These are phyloP conservation scores for Escovopsis sp. DNA, from an alignment of 2,329 filamentous ascomycete genomes.

Conservation along the genomic window DNA sequence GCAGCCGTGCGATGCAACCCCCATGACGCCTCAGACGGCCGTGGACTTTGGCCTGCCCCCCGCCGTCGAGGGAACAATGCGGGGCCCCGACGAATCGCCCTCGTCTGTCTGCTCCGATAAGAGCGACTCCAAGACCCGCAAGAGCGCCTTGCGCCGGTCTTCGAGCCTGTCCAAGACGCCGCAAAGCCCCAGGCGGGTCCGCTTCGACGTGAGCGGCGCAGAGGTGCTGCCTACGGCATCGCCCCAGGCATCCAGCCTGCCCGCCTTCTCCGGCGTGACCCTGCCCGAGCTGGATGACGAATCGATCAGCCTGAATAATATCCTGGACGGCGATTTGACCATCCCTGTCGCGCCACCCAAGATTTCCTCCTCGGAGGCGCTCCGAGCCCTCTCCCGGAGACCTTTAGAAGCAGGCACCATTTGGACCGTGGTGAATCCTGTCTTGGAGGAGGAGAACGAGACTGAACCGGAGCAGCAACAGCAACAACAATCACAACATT, in stretches of 20 bases:
- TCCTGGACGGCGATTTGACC: slow-evolving; percentile 23
- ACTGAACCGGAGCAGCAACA: too few relatives aligned
- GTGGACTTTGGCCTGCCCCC: slow-evolving; percentile 9
- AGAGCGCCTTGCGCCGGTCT: slow-evolving; percentile 43
- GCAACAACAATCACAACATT: too few relatives aligned
- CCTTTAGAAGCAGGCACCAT: slow-evolving; percentile 34
- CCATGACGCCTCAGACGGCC: slow-evolving; percentile 3
- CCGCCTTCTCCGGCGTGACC: slow-evolving; percentile 14
- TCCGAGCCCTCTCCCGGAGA: slow-evolving; percentile 34
- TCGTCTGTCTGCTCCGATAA: slow-evolving; percentile 38
- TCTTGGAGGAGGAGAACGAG: slow-evolving; percentile 11
- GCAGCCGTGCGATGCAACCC: slow-evolving; percentile 1
- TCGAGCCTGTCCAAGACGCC: slow-evolving; percentile 34
- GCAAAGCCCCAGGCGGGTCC: slow-evolving; percentile 43
- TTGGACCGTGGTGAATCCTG: slow-evolving; percentile 33
- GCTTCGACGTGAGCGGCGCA: slow-evolving; percentile 44
- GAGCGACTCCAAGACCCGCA: slow-evolving; percentile 32
- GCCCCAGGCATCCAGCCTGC: slow-evolving; percentile 26
- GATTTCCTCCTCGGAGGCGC: slow-evolving; percentile 38
- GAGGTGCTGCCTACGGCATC: slow-evolving; percentile 46
- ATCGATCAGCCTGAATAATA: slow-evolving; percentile 13
- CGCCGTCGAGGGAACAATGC: slow-evolving; percentile 18
- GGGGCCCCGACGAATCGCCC: slow-evolving; percentile 30
- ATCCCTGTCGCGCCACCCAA: slow-evolving; percentile 33
- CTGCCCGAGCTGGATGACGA: slow-evolving; percentile 13